phyloP scores from a whole-genome alignment of 192 early-diverging fungal genomes.

The Backusella morwellensis region DNA sequence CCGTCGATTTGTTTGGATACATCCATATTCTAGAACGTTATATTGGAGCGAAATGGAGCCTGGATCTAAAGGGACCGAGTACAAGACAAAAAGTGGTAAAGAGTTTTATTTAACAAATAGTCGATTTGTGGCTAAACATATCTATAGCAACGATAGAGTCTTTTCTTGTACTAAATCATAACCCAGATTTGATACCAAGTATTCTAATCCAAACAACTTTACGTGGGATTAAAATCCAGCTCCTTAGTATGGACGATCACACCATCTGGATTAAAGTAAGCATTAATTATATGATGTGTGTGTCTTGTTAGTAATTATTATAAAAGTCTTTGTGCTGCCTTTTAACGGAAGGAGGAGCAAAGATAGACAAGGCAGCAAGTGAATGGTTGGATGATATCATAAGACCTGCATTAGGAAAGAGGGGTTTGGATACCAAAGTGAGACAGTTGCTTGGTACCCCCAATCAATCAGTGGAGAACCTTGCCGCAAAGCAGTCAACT shows the following conservation, averaged over 20 bases:
- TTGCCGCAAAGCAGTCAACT: neutral
- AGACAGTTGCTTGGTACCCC: neutral
- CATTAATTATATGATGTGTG: neutral
- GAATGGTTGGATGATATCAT: neutral
- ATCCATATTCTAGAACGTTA: slow-evolving; percentile 74
- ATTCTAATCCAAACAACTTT: neutral
- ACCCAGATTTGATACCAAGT: neutral
- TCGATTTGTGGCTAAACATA: too few species aligned
- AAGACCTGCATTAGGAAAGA: neutral
- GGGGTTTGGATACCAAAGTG: neutral
- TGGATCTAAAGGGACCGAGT: slow-evolving; percentile 37
- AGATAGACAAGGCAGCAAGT: slow-evolving; percentile 90
- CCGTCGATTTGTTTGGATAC: slow-evolving; percentile 76
- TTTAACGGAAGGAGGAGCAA: slow-evolving; percentile 74
- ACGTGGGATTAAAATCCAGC: neutral
- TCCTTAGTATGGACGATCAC: neutral
- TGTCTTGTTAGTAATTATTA: neutral
- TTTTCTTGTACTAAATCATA: neutral
- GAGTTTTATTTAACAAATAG: too few species aligned
- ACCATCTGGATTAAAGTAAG: neutral
- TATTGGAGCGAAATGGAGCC: slow-evolving; percentile 74
- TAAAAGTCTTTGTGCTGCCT: slow-evolving; percentile 7
- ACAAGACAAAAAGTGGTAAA: slow-evolving; percentile 47
- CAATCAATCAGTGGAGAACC: neutral
- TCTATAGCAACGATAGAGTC: neutral